These are phyloP conservation scores for Aspergillus calidoustus DNA, from an alignment of 2,329 filamentous ascomycete genomes.

Conservation along the genomic window DNA sequence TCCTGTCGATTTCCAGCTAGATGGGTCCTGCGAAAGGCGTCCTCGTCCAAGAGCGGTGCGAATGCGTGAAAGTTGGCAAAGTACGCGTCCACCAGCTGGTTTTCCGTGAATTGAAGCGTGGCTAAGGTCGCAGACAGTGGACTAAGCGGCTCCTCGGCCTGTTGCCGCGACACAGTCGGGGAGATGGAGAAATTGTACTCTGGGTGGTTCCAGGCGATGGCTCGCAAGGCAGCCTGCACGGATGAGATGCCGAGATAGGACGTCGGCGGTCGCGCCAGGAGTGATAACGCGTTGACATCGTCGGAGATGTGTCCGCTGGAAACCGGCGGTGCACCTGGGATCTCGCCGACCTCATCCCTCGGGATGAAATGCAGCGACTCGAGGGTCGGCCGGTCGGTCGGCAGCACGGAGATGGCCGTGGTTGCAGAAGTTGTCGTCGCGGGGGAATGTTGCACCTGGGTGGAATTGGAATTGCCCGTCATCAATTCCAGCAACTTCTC, in stretches of 20 bases:
- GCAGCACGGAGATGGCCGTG: neutral
- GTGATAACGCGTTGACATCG: conserved; percentile 69
- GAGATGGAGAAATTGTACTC: conserved; percentile 37
- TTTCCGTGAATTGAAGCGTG: conserved; percentile 36
- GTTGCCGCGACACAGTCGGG: neutral
- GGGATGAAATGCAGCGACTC: conserved; percentile 5
- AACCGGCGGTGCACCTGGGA: neutral
- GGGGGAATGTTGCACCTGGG: neutral
- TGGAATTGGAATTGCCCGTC: neutral
- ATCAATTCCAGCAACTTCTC: conserved; percentile 62
- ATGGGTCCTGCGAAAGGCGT: conserved; percentile 67
- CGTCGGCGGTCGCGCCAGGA: conserved; percentile 60
- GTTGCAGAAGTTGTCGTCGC: conserved; percentile 23
- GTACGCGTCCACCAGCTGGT: conserved; percentile 70
- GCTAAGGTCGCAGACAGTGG: neutral
- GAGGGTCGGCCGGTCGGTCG: neutral
- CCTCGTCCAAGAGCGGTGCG: conserved; percentile 72
- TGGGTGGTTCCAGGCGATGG: conserved; percentile 62
- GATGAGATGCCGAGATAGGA: conserved; percentile 76
- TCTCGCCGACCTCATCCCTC: neutral
- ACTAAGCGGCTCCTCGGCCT: neutral
- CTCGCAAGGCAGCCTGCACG: conserved; percentile 71
- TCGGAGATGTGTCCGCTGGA: conserved; percentile 58
- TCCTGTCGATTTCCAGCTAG: conserved; percentile 66
- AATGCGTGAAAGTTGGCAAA: conserved; percentile 73